A percentile compares a stretch with the other conserved stretches of the same genome.
Conservation (phyloP, 768 basidiomycete genomes). For the Calocera cornea region DNA sequence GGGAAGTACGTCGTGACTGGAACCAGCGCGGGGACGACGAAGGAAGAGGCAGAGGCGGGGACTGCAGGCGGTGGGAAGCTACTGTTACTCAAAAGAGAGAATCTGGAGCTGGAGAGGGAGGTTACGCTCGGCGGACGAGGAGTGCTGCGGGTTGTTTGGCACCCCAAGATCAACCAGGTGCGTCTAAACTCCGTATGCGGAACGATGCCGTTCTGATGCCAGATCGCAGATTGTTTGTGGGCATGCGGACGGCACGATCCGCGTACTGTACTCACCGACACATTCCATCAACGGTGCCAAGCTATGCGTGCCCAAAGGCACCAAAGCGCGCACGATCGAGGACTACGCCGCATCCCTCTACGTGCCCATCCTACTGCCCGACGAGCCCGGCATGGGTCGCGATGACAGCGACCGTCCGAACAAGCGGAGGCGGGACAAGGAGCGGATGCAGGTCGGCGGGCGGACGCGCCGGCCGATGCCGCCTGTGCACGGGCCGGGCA, state of each 20-base stretch:
- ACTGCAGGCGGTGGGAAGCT: conserved; percentile 60
- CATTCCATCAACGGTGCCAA: conserved; percentile 89
- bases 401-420: conserved; percentile 54
- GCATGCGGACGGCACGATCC: conserved; percentile 73
- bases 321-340: conserved; percentile 67
- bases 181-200: conserved; percentile 22
- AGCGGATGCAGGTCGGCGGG: conserved; percentile 61
- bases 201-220: conserved; percentile 6
- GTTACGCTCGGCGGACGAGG: conserved; percentile 22
- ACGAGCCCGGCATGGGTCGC: conserved; percentile 82
- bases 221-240: conserved; percentile 63
- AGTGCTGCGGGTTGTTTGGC: conserved; percentile 88
- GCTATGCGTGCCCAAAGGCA: conserved; percentile 74
- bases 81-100: conserved; percentile 57
- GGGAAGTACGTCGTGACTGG: conserved; percentile 83
- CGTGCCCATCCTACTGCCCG: conserved; percentile 84
- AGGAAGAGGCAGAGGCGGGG: conserved; percentile 23
- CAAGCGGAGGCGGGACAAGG: conserved; percentile 84
- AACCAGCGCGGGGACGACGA: conserved; percentile 35
- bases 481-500: conserved; percentile 84
- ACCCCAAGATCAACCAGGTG: conserved; percentile 94
- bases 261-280: conserved; percentile 82
- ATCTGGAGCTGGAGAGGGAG: conserved; percentile 56
- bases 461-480: conserved; percentile 88
- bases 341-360: conserved; percentile 77